These are phyloP conservation scores for Xerocomellus dryophilus DNA, from an alignment of 768 basidiomycete species.

Conservation along the genomic window DNA sequence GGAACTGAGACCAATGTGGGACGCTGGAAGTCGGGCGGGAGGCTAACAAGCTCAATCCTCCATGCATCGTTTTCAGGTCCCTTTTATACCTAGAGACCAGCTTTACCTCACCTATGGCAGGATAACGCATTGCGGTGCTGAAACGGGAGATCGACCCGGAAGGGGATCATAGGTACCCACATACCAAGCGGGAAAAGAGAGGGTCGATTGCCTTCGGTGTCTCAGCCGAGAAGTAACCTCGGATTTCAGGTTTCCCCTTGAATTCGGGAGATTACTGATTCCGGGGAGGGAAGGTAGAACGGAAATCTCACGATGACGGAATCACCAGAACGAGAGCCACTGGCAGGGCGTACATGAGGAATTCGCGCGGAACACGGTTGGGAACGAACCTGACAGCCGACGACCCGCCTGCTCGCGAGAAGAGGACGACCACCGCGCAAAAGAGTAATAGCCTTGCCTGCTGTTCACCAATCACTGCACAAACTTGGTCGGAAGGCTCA, in stretches of 20 bases:
- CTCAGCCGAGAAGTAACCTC: slow-evolving; percentile 18
- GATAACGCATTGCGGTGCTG: slow-evolving; percentile 22
- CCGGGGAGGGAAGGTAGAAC: slow-evolving; percentile 6
- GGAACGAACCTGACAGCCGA: slow-evolving; percentile 11
- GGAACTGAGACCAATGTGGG: neutral
- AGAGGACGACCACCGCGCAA: slow-evolving; percentile 2
- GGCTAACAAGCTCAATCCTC: neutral
- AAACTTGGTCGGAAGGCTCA: neutral
- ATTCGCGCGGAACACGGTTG: slow-evolving; percentile 16
- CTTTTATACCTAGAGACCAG: slow-evolving; percentile 25
- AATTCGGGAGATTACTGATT: slow-evolving; percentile 17
- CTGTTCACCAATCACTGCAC: neutral
- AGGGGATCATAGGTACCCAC: slow-evolving; percentile 28
- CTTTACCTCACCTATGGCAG: slow-evolving; percentile 32
- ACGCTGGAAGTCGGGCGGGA: slow-evolving; percentile 1
- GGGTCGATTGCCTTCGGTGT: slow-evolving; percentile 19
- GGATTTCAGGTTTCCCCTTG: slow-evolving; percentile 9
- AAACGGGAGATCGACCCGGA: slow-evolving; percentile 27
- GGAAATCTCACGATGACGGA: slow-evolving; percentile 16
- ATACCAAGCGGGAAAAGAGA: slow-evolving; percentile 20
- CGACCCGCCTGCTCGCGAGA: slow-evolving; percentile 4
- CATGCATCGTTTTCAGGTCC: slow-evolving; percentile 6
- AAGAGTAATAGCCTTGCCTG: slow-evolving; percentile 10
- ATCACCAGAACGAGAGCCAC: slow-evolving; percentile 12
- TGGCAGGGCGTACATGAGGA: slow-evolving; percentile 19